Conservation (phyloP, 768 basidiomycete species). For the Pleurotus pulmonarius region DNA sequence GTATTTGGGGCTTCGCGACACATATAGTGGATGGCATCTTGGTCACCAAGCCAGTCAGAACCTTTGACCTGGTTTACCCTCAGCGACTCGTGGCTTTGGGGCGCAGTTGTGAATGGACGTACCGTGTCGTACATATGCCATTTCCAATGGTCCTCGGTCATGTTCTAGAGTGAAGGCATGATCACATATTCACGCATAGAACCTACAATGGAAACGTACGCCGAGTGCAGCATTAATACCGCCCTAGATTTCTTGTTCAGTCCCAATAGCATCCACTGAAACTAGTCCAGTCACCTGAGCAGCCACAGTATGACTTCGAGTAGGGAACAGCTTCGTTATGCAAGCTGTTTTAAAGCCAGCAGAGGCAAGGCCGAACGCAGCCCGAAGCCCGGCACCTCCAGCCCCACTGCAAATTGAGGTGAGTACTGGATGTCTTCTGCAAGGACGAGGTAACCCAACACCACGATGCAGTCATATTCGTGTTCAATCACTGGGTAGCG, state of each 20-base stretch:
- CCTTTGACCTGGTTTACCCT: conserved; percentile 77
- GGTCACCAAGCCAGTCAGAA: conserved; percentile 99
- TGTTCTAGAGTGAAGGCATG: conserved; percentile 52
- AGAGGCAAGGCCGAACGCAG: conserved; percentile 96
- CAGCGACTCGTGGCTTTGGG: too few relatives aligned
- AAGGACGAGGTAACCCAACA: conserved; percentile 48
- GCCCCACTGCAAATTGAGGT: conserved; percentile 62
- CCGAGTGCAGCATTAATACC: conserved; percentile 97
- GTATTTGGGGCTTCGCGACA: conserved; percentile 92
- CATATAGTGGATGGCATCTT: conserved; percentile 99
- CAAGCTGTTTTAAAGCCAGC: conserved; percentile 98
- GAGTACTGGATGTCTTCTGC: background rate
- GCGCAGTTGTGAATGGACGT: conserved; percentile 21
- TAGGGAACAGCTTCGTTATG: conserved; percentile 98
- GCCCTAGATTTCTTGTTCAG: conserved; percentile 46
- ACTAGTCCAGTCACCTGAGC: conserved; percentile 60
- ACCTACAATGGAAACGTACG: conserved; percentile 37
- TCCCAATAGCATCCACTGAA: conserved; percentile 13
- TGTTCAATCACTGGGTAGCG: conserved; percentile 98
- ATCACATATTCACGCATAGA: too few relatives aligned
- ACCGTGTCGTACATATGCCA: conserved; percentile 99
- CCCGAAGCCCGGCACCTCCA: conserved; percentile 95
- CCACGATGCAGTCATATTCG: conserved; percentile 96
- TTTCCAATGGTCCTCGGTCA: conserved; percentile 99
- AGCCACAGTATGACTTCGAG: conserved; percentile 96